Base-by-base conservation (phyloP, 345 rosid species). In the Camelina hispida region DNA sequence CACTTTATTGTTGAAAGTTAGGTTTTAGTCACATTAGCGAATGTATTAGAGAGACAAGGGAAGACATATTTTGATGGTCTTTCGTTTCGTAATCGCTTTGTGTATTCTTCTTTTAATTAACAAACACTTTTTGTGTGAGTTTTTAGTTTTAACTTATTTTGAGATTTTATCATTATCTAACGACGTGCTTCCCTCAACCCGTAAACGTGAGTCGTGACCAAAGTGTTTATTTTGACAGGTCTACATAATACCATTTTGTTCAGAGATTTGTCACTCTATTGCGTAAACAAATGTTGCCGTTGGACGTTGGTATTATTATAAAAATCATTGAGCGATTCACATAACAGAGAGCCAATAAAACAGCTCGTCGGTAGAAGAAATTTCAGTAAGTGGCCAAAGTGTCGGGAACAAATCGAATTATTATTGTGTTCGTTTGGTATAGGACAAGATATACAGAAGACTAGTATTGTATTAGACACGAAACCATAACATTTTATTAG, bases 341-440 rank as follows among this genome's bases (percentile, higher is more conserved):
- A 46, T 22, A 59, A 46, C 50, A 59, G 58, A 40, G 62, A 62
- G 62, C 14, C 13, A 62, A 28, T 28, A 28, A 28, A 72, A 72
- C 42, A 53, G 42, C 43, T 10, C 5, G 59, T 37, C 56, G 10
- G 32, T 50, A 47, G 11, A 43, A 3, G 43, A 52, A 62, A 2
- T 28, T 12, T 52, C 11, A 64, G 47, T 60, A 61, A 75, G 79
- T 75, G 79, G 79, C 74, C 62, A 52, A 75, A 75, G 79, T 68
- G 74, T 75, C 35, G 17, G 25, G 1, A 6, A 6, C 59, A 38
- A 65, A 10, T 32, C 12, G 46, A 20, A 56, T 14, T 4, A 43
- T 63, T 30, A 25, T 40, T 73, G 55, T 63, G 35, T 46, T 55
- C 52, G 56, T 73, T 73, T 55, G 70, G 30, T 28, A 28, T 63